Conservation (phyloP, 2,329 filamentous ascomycete species). For the Lecanicillium sp. region DNA sequence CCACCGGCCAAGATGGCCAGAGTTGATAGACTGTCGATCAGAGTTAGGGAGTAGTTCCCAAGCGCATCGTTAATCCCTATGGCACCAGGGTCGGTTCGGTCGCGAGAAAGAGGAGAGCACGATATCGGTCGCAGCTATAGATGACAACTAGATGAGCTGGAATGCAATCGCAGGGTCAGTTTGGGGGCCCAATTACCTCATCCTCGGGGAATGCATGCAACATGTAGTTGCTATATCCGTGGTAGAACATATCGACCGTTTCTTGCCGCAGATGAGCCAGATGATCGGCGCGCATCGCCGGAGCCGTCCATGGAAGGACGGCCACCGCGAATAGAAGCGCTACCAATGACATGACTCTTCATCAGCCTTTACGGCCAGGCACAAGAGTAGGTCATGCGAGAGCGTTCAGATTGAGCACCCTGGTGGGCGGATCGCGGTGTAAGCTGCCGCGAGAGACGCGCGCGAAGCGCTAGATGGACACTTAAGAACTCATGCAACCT, state of each 20-base stretch:
- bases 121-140: conserved; percentile 71
- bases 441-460: neutral
- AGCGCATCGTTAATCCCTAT: conserved; percentile 91
- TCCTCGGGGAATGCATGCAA: conserved; percentile 90
- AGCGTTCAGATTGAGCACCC: neutral
- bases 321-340: conserved; percentile 16
- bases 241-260: conserved; percentile 81
- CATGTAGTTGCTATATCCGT: conserved; percentile 96
- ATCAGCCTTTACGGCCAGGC: no score
- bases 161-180: conserved; percentile 10
- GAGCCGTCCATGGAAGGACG: conserved; percentile 32
- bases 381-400: no score
- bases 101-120: conserved; percentile 77
- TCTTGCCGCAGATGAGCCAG: conserved; percentile 50
- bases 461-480: no score
- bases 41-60: conserved; percentile 91
- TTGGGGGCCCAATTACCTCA: conserved; percentile 43
- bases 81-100: conserved; percentile 69
- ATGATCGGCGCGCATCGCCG: conserved; percentile 48
- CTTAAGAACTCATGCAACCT: no score
- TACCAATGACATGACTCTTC: conserved; percentile 17
- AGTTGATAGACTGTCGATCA: conserved; percentile 92
- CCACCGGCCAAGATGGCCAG: conserved; percentile 84
- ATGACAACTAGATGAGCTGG: conserved; percentile 2
- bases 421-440: neutral